These are phyloP conservation scores for Cerrena zonata DNA, from an alignment of 1,284 basidiomycete species.

Conservation along the genomic window DNA sequence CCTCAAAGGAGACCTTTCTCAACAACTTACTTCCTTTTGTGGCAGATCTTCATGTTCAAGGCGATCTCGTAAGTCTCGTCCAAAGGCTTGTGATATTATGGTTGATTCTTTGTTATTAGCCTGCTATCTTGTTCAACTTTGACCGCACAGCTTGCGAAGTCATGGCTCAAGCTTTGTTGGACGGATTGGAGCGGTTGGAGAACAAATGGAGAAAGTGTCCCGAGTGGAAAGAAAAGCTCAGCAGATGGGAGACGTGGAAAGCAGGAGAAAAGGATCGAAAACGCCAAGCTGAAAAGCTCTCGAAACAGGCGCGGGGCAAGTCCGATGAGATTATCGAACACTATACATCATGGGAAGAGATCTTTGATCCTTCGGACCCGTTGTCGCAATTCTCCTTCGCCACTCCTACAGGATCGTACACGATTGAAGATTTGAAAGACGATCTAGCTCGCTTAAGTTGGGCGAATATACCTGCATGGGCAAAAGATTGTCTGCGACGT, in stretches of 20 bases:
- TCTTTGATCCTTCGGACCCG: conserved; percentile 55
- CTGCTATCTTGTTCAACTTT: conserved; percentile 64
- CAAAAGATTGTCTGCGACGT: conserved; percentile 42
- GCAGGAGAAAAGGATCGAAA: conserved; percentile 39
- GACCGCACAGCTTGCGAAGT: conserved; percentile 54
- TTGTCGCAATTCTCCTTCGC: conserved; percentile 57
- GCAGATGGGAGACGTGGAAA: conserved; percentile 48
- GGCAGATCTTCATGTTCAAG: conserved; percentile 46
- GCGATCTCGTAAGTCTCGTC: conserved; percentile 42
- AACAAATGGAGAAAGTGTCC: conserved; percentile 40
- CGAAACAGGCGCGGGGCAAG: conserved; percentile 36
- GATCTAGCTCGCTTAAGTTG: conserved; percentile 42
- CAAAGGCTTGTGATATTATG: conserved; percentile 8
- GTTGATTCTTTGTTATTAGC: conserved; percentile 33
- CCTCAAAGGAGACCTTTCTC: conserved; percentile 27
- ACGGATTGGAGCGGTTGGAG: conserved; percentile 39
- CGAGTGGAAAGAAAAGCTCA: conserved; percentile 48
- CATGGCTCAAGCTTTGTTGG: conserved; percentile 39
- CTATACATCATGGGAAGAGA: conserved; percentile 41
- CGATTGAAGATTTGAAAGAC: conserved; percentile 42
- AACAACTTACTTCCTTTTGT: conserved; percentile 46
- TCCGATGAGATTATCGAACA: conserved; percentile 19
- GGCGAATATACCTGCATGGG: conserved; percentile 37
- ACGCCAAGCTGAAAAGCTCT: conserved; percentile 31
- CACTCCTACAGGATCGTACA: conserved; percentile 36